Base-by-base conservation (phyloP, 164 flowering plant species). In the Stephania cephalantha region DNA sequence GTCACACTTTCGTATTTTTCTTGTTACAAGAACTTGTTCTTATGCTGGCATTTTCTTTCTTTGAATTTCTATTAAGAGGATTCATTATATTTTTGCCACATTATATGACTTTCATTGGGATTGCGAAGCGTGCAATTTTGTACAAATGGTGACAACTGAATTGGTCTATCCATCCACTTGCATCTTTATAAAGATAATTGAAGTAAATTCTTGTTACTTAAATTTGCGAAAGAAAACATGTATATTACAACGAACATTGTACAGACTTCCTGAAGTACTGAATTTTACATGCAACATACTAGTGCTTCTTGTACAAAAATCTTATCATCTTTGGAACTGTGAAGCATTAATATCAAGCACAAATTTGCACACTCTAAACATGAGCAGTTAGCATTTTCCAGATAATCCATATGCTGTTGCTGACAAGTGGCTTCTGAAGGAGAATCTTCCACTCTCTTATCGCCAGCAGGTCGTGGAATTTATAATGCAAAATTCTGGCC, bases 381-480 rank as follows among this genome's bases (percentile, higher is more conserved):
- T 78, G 81, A 68, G 69, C 22, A 45, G 45, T 71, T 45, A 42
- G 5, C 25, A 68, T 52, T 71, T 79, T 83, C 73, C 89, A 96
- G 99, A 96, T 78, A 89, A 89, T 82, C 92, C 97, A 63, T 96
- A 96, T 77, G 77, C 74, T 67, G 82, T 87, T 78, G 99, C 99
- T 81, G 99, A 96, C 75, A 92, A 90, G 82, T 96, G 99, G 99
- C 98, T 96, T 78, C 91, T 96, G 58, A 88, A 90, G 76, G 97
- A 96, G 85, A 86, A 89, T 79, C 95, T 96, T 76, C 94, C 98
- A 29, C 88, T 94, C 76, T 83, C 97, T 70, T 96, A 87, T 66
- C 92, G 98, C 30, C 92, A 94, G 80, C 99, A 96, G 82, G 78
- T 96, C 78, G 97, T 94, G 30, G 97, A 92, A 77, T 96, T 96